Conservation (phyloP, 2,329 filamentous ascomycete species). For the Endoconidiophora laricicola region DNA sequence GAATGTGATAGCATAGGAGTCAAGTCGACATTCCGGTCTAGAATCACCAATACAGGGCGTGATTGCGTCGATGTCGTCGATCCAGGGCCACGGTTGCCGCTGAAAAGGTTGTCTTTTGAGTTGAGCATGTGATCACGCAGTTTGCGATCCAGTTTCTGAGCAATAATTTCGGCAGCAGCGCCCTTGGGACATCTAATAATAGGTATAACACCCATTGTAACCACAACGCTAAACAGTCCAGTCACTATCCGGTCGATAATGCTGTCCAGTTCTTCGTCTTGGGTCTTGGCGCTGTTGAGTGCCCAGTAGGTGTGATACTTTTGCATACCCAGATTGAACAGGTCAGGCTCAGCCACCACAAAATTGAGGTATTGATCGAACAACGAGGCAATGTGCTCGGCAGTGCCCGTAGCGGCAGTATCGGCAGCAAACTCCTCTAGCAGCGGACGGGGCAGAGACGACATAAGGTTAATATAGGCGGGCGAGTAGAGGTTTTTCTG, state of each 20-base stretch:
- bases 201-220: constrained; percentile 94
- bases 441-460: constrained; percentile 73
- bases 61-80: constrained; percentile 51
- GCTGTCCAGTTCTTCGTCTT: constrained; percentile 74
- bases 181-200: constrained; percentile 90
- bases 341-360: constrained; percentile 83
- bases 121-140: constrained; percentile 92
- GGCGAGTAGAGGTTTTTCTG: constrained; percentile 78
- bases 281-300: constrained; percentile 84
- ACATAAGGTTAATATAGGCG: constrained; percentile 93
- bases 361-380: constrained; percentile 98
- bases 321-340: constrained; percentile 87
- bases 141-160: constrained; percentile 85
- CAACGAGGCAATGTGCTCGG: constrained; percentile 79
- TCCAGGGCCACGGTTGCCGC: constrained; percentile 36
- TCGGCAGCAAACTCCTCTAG: constrained; percentile 90
- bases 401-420: constrained; percentile 67
- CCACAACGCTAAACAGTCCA: constrained; percentile 91
- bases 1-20: constrained; percentile 98
- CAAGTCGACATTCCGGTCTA: constrained; percentile 88
- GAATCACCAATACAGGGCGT: constrained; percentile 76
- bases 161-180: constrained; percentile 85
- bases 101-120: constrained; percentile 89
- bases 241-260: constrained; percentile 86
- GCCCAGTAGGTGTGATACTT: constrained; percentile 86